Evolutionary conservation across 805 yeast genomes (phyloP).

Genomic region (Starmerella scarabaei): DNA sequence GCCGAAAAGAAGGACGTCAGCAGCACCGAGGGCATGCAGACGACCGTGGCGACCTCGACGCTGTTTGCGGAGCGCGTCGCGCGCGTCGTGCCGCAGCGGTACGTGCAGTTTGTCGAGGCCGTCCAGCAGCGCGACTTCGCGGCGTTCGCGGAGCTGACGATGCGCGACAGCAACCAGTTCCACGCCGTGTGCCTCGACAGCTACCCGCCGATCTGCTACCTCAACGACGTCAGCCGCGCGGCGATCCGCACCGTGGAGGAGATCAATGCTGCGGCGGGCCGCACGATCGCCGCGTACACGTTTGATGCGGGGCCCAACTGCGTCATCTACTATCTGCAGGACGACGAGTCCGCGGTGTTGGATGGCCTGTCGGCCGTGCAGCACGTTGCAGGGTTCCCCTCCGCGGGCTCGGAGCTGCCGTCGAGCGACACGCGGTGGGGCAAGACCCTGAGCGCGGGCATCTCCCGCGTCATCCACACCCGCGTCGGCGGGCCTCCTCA

Average conservation of each 20-base stretch:
- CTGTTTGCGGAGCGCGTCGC: slow-evolving; percentile 67
- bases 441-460: slow-evolving; percentile 49
- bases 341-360: slow-evolving; percentile 61
- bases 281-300: slow-evolving; percentile 80
- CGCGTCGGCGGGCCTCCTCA: slow-evolving; percentile 81
- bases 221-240: slow-evolving; percentile 80
- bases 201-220: slow-evolving; percentile 86
- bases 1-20: slow-evolving; percentile 92
- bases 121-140: slow-evolving; percentile 64
- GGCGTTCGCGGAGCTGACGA: slow-evolving; percentile 76
- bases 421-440: slow-evolving; percentile 28
- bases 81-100: slow-evolving; percentile 78
- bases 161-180: slow-evolving; percentile 94
- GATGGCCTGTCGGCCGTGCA: slow-evolving; percentile 44
- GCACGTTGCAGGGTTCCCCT: slow-evolving; percentile 50
- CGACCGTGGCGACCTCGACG: slow-evolving; percentile 79
- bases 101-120: slow-evolving; percentile 64
- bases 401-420: slow-evolving; percentile 15
- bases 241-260: slow-evolving; percentile 66
- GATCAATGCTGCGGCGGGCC: slow-evolving; percentile 54
- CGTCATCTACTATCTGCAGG: slow-evolving; percentile 73
- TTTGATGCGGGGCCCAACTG: slow-evolving; percentile 99
- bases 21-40: slow-evolving; percentile 92
- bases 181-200: slow-evolving; percentile 97
- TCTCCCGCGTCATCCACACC: slow-evolving; percentile 73